Evolutionary conservation across 2,329 filamentous ascomycete genomes (phyloP).

Genomic region (Huntiella abstrusa): DNA sequence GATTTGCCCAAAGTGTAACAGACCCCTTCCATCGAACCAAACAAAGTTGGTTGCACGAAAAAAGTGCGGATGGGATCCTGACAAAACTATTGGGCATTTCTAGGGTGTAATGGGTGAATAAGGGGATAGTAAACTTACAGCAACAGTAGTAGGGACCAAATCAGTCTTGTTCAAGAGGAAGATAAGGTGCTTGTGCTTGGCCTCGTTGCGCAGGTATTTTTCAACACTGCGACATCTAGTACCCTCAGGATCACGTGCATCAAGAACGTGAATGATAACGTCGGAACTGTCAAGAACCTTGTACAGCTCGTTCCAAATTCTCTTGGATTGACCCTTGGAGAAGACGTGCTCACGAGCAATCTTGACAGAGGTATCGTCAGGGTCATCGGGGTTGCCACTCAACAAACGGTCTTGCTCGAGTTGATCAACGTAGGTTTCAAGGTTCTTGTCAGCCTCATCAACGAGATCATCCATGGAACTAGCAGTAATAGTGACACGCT

Average conservation of each 20-base stretch:
- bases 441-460: constrained; percentile 58
- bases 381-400: constrained; percentile 45
- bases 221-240: constrained; percentile 64
- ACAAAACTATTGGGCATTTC: constrained; percentile 49
- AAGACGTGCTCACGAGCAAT: constrained; percentile 74
- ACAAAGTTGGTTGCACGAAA: constrained; percentile 23
- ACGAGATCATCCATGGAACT: constrained; percentile 68
- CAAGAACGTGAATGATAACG: constrained; percentile 85
- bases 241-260: constrained; percentile 74
- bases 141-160: constrained; percentile 76
- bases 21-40: constrained; percentile 59
- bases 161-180: constrained; percentile 37
- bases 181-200: constrained; percentile 78
- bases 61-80: constrained; percentile 46
- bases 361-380: constrained; percentile 28
- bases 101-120: neutral
- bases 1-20: constrained; percentile 99
- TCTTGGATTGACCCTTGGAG: constrained; percentile 82
- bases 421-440: constrained; percentile 64
- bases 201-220: constrained; percentile 77
- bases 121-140: constrained; percentile 49
- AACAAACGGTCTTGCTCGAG: constrained; percentile 61
- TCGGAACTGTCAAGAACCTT: constrained; percentile 71
- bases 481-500: constrained; percentile 75
- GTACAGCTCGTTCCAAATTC: constrained; percentile 93